Evolutionary conservation across 192 early-diverging fungal genomes (phyloP).

Genomic region (Podila horticola): DNA sequence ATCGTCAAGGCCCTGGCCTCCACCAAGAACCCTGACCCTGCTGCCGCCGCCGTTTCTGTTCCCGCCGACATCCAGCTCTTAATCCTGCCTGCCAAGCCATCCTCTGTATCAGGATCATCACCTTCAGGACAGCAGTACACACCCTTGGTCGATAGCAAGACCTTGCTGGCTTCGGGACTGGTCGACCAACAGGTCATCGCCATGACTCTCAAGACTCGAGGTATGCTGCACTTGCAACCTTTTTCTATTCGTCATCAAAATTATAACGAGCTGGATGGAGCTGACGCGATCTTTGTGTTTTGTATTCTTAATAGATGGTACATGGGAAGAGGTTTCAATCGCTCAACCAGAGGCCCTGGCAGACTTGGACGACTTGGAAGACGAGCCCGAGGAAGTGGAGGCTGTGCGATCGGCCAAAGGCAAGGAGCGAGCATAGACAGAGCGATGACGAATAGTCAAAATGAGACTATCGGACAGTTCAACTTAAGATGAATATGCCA

Average conservation of each 20-base stretch:
- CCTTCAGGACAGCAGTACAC: neutral
- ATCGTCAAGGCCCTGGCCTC: slow-evolving; percentile 27
- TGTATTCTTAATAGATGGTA: slow-evolving; percentile 14
- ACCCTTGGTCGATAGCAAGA: slow-evolving; percentile 21
- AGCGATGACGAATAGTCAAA: neutral
- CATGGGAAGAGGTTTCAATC: slow-evolving; percentile 35
- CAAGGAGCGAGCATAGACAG: slow-evolving; percentile 32
- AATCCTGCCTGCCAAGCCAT: slow-evolving; percentile 4
- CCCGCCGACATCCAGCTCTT: slow-evolving; percentile 20
- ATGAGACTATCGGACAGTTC: neutral
- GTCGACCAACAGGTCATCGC: slow-evolving; percentile 43
- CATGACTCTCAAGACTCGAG: slow-evolving; percentile 27
- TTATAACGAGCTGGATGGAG: no score
- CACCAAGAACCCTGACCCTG: slow-evolving; percentile 9
- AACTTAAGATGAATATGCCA: no score
- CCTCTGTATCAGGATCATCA: neutral
- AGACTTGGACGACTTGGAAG: slow-evolving; percentile 36
- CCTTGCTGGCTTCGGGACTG: slow-evolving; percentile 22
- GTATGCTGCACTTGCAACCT: slow-evolving; percentile 5
- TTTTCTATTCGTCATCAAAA: no score
- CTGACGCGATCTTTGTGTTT: no score
- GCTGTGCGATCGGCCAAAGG: slow-evolving; percentile 22
- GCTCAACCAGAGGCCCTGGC: slow-evolving; percentile 26
- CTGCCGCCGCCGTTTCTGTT: slow-evolving; percentile 1
- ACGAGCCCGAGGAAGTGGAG: slow-evolving; percentile 39